Evolutionary conservation across 2,329 filamentous ascomycete genomes (phyloP), one percentile per base, ranked within the genome.

Genomic region (Calonectria hawksworthii): DNA sequence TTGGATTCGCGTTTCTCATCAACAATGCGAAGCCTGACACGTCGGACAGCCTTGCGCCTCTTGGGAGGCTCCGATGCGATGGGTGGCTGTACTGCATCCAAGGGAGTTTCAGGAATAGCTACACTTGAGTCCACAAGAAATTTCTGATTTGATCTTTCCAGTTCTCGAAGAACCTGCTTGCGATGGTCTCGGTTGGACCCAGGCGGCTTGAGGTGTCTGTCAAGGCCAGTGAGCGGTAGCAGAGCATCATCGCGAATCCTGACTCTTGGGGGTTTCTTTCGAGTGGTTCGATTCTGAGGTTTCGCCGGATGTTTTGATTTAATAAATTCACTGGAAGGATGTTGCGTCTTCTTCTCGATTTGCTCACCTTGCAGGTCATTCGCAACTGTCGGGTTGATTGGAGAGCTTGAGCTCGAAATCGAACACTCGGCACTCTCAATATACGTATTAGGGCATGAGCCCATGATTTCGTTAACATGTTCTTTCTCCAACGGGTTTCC

Each of bases 131-230:
- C 77, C 2, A 73, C 70, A 7, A 84, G 68, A 52, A 84, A 84
- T 34, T 81, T 83, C 5, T 74, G 74, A 5, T 83, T 81, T 8
- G 79, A 77, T 23, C 74, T 80, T 65, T 82, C 79, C 10, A 85
- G 77, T 41, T 82, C 76, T 34, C 76, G 76, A 13, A 85, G 74
- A n/a, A 84, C 75, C 18, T 80, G 70, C 61, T 81, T 68, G 16
- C 82, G 78, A 34, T 78, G 75, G 9, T 67, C 75, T 16, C 72
- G 63, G 44, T 76, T 73, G 10, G 34, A 26, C 6, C 52, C 18
- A 10, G 70, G 47, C 11, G 76, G 77, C 21, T 65, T 69, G 8
- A 83, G 47, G 36, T 81, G 78, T 68, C 78, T 76, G 4, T 80
- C 76, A 10, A 82, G 71, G 6, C 74, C 77, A 21, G 79, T 78